Conservation (phyloP, 2,329 filamentous ascomycete species). For the Ceratocystis ficicola region DNA sequence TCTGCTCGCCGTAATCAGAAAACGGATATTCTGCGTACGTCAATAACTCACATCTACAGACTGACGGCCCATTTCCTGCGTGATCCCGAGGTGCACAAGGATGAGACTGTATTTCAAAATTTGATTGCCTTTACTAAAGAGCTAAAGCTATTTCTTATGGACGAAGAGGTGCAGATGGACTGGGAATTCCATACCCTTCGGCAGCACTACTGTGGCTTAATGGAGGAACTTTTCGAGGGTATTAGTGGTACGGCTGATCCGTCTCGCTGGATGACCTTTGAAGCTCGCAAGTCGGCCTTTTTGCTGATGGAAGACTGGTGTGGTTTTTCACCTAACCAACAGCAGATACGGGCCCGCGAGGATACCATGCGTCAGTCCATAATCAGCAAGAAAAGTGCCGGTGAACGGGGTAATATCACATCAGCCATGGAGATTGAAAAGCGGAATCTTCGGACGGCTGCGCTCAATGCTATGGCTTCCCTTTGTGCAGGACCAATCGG, state of each 20-base stretch:
- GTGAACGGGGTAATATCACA: constrained; percentile 65
- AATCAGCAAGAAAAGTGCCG: constrained; percentile 63
- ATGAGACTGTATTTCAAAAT: constrained; percentile 84
- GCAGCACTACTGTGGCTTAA: constrained; percentile 84
- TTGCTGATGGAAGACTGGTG: constrained; percentile 99
- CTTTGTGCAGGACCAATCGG: constrained; percentile 78
- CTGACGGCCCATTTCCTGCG: constrained; percentile 82
- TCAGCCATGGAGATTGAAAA: constrained; percentile 97
- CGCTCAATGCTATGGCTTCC: constrained; percentile 88
- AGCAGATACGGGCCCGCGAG: constrained; percentile 67
- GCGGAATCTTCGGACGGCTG: constrained; percentile 76
- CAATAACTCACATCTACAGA: constrained; percentile 93
- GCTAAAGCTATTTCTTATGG: constrained; percentile 85
- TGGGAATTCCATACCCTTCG: constrained; percentile 87
- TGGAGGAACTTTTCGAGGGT: constrained; percentile 85
- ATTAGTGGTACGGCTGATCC: constrained; percentile 77
- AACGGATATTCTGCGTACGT: constrained; percentile 78
- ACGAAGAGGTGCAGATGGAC: constrained; percentile 86
- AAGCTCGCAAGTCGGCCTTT: constrained; percentile 88
- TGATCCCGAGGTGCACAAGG: constrained; percentile 62
- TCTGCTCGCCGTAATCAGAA: constrained; percentile 68
- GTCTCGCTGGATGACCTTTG: constrained; percentile 92
- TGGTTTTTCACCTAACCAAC: constrained; percentile 85
- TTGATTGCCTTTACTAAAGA: constrained; percentile 84
- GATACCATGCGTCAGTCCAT: constrained; percentile 78